Percentiles rank a stretch among this genome's conserved stretches.
phyloP scores from a whole-genome alignment of 2,329 filamentous ascomycete species.

The Metarhizium robertsii region DNA sequence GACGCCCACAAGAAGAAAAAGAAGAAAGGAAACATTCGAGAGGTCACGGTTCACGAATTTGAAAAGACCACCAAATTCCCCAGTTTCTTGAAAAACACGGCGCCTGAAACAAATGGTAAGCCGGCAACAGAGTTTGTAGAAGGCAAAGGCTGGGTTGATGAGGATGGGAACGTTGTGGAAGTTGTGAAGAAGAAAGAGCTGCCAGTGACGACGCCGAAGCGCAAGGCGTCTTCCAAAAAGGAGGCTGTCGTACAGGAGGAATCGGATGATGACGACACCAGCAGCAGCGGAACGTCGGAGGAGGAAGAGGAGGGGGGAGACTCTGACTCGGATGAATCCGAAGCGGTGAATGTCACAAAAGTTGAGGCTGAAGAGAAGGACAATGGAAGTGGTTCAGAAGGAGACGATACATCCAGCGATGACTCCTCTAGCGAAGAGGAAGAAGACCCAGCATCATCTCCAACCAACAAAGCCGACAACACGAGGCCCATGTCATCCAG shows the following conservation, averaged over 20 bases:
- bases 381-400: slow-evolving; percentile 10
- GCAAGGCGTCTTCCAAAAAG: slow-evolving; percentile 13
- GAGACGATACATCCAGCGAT: slow-evolving; percentile 8
- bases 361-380: slow-evolving; percentile 13
- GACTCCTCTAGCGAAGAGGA: slow-evolving; percentile 11
- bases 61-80: slow-evolving; percentile 75
- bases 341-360: slow-evolving; percentile 1
- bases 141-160: slow-evolving; percentile 81
- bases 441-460: slow-evolving; percentile 4
- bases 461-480: slow-evolving; percentile 19
- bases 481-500: slow-evolving; percentile 39
- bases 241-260: slow-evolving; percentile 12
- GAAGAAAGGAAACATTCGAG: slow-evolving; percentile 40
- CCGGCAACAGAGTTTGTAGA: slow-evolving; percentile 59
- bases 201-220: slow-evolving; percentile 8
- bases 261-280: slow-evolving; percentile 26
- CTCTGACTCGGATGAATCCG: slow-evolving; percentile 22
- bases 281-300: slow-evolving; percentile 27
- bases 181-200: slow-evolving; percentile 29
- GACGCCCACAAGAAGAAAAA: slow-evolving; percentile 38
- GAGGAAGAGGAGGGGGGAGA: slow-evolving; percentile 19
- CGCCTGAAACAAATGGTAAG: slow-evolving; percentile 21
- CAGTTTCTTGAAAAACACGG: slow-evolving; percentile 59
- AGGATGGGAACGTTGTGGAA: slow-evolving; percentile 67
- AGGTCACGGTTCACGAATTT: slow-evolving; percentile 79